Base-by-base conservation (phyloP, 2,329 filamentous ascomycete genomes). In the Calonectria multiphialidica region DNA sequence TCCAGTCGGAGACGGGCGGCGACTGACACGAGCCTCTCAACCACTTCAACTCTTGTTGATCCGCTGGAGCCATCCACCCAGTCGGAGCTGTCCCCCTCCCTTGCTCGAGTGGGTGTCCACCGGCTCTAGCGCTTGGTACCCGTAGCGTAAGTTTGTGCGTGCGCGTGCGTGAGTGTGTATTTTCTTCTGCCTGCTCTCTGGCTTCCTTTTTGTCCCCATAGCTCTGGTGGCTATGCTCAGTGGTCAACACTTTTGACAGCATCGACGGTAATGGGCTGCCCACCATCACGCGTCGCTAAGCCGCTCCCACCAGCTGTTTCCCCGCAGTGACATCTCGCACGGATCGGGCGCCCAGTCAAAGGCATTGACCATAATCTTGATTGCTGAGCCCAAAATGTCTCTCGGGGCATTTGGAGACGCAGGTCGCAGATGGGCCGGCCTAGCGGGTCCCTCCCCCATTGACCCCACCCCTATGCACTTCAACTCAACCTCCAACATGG, bases 21-120 rank as follows among this genome's bases (percentile, higher is more conserved):
- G 61, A 59, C 68, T 74, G 66, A 67, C 66, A 76, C 71, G 49
- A 68, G 65, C 50, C 45, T 74, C 55, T 23, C 71, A 35, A 30
- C 30, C 28, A 44, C 37, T 33, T 49, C 53, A 35, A 50, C 40
- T 65, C 21, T 21, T 40, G 42, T 25, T 42, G 49, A 35, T 55
- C 47, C 63, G 45, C 28, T 45, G 21, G 21, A 23, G 25, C 28
- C 53, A 16, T 68, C 67, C 49, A 45, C 63, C 67, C 67, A 69
- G 59, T 69, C 67, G 67, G 67, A 69, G 67, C 47, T 9, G 28
- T 55, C 57, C 66, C 66, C 66, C 28, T 61, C 40, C 47, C 47
- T 69, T 45, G 66, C 40, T 42, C 28, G 5, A 5, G 28, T 30
- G 21, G 21, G 59, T 47, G 59, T 21, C 66, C 66, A 63, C 66